Base-by-base conservation (phyloP, 192 early-diverging fungal genomes). In the Haplosporangium gracile region DNA sequence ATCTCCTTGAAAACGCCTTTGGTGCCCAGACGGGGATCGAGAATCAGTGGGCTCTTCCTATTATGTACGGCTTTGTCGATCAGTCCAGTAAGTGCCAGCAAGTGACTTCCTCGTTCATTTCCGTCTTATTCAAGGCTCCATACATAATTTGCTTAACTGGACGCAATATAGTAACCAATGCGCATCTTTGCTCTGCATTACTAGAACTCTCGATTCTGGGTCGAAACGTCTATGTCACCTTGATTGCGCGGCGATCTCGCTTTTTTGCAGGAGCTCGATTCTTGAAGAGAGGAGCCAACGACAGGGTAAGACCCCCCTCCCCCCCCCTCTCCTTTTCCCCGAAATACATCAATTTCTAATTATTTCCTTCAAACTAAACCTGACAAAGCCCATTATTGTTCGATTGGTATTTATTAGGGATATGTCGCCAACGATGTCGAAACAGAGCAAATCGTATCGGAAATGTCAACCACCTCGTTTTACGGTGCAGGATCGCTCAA, bases 341-440 rank as follows among this genome's bases (percentile, higher is more conserved):
- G 15, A 0, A 1, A 51, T 51, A 0, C 45, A 5, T 6, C 34
- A 24, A 20, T 29, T 42, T 22, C 22, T 3, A 43, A 18, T 18
- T 70, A 16, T 22, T 26, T 15, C 57, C 34, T 89, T 39, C n/a
- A 70, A 70, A 6, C 13, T 2, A 15, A 70, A 10, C 1, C 68
- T 70, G 6, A 34, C 36, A 38, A 18, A 70, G 3, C 68, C 5
- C 68, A 70, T 3, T 20, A n/a, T 60, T 1, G 51, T 24, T 4
- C 18, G 0, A 22, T 32, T 65, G 49, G 36, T 11, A n/a, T 7
- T 45, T 74, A 65, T 4, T 73, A 97, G 85, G 98, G 98, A 9
- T 98, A 95, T 87, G 98, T 99, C 16, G 98, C 98, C 15, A 99
- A 99, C 85, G 98, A 99, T 76, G 98, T 99, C 2, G 98, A 99